Evolutionary conservation across 2,329 filamentous ascomycete species (phyloP).

Genomic region (Grosmannia huntii): DNA sequence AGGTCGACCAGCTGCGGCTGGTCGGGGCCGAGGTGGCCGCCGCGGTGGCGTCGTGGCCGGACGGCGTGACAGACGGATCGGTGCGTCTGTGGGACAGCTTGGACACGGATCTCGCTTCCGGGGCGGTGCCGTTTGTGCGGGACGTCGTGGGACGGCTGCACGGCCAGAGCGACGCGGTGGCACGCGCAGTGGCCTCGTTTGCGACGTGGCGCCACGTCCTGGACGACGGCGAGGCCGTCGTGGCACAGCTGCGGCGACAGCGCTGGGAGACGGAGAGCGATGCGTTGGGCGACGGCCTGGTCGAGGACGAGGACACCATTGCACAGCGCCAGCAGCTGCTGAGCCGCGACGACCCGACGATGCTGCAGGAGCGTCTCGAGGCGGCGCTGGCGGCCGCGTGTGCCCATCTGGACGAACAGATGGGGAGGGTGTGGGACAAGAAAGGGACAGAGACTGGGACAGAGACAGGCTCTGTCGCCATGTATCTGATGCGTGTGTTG

Average conservation of each 20-base stretch:
- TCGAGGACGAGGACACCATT: slow-evolving; percentile 60
- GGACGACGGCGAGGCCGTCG: slow-evolving; percentile 48
- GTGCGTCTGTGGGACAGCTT: too few species aligned
- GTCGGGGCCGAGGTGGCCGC: slow-evolving; percentile 53
- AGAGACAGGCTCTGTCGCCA: slow-evolving; percentile 34
- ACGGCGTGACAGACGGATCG: slow-evolving; percentile 37
- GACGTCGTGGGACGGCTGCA: slow-evolving; percentile 57
- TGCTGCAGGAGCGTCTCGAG: slow-evolving; percentile 21
- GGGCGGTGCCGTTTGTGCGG: slow-evolving; percentile 55
- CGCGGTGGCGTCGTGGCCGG: slow-evolving; percentile 47
- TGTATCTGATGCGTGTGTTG: slow-evolving; percentile 60
- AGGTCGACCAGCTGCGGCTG: slow-evolving; percentile 50
- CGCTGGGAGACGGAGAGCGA: slow-evolving; percentile 67
- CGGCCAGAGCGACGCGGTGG: slow-evolving; percentile 57
- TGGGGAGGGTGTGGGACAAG: slow-evolving; percentile 37
- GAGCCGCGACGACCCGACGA: slow-evolving; percentile 44
- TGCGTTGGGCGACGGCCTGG: slow-evolving; percentile 35
- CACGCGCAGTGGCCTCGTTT: slow-evolving; percentile 49
- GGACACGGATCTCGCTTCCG: slow-evolving; percentile 51
- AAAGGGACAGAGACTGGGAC: slow-evolving; percentile 20
- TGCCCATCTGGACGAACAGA: slow-evolving; percentile 38
- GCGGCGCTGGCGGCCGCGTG: slow-evolving; percentile 21
- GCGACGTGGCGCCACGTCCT: slow-evolving; percentile 62
- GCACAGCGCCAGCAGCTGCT: slow-evolving; percentile 54
- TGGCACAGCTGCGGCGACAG: slow-evolving; percentile 52